Conservation (phyloP, 176 grass and related monocot species). For the Pontederia crassipes region DNA sequence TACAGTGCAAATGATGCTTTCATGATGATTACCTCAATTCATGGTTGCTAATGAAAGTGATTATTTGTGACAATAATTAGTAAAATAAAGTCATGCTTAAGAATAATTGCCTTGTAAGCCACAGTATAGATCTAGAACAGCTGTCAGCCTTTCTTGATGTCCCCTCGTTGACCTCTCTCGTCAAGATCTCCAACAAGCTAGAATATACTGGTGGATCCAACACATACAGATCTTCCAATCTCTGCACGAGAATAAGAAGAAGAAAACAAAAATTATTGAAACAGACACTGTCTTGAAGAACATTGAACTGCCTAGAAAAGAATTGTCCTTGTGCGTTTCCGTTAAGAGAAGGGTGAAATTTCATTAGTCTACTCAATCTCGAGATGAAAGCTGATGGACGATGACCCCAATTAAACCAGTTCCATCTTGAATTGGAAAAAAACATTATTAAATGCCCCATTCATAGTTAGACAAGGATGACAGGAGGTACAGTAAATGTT, state of each 20-base stretch:
- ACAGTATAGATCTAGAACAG: conserved; percentile 57
- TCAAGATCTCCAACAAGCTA: conserved; percentile 43
- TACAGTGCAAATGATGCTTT: too few relatives aligned
- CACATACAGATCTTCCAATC: conserved; percentile 59
- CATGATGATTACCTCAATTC: too few relatives aligned
- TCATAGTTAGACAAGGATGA: too few relatives aligned
- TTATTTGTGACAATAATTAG: too few relatives aligned
- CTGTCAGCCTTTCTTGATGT: conserved; percentile 59
- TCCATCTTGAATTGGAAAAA: too few relatives aligned
- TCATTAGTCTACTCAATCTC: too few relatives aligned
- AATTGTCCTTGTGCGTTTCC: not conserved
- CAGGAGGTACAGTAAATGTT: too few relatives aligned
- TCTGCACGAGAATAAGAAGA: conserved; percentile 30
- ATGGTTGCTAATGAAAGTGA: too few relatives aligned
- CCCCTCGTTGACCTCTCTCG: conserved; percentile 54
- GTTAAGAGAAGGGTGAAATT: too few relatives aligned
- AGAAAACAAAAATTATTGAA: not conserved
- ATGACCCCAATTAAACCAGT: too few relatives aligned
- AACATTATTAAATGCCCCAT: too few relatives aligned
- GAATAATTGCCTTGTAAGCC: conserved; percentile 62
- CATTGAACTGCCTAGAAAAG: not conserved
- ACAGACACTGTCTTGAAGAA: not conserved
- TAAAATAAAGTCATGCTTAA: not conserved
- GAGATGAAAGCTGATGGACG: too few relatives aligned
- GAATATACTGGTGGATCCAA: conserved; percentile 42